Base-by-base conservation (phyloP, 164 flowering plant species). In the Vitis rupestris region DNA sequence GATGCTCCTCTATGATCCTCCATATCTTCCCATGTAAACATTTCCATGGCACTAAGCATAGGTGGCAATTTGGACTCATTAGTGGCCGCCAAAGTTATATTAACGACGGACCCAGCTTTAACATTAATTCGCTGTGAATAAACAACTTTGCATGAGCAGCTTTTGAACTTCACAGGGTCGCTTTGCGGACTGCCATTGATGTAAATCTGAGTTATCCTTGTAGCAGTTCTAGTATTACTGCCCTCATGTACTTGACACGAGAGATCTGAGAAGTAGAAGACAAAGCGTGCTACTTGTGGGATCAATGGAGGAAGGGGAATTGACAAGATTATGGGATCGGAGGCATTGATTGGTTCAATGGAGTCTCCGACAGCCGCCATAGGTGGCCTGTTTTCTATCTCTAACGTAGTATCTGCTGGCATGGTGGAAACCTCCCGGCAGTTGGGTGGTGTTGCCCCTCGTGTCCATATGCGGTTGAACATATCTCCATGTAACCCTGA, bases 41-140 rank as follows among this genome's bases (percentile, higher is more conserved):
- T 54, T 49, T 64, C 66, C 66, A 64, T 64, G 14, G 44, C 66
- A 64, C 50, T 64, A 13, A 64, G 30, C 8, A 50, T 17, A 6
- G 66, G 66, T 4, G 66, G 37, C 56, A 64, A 17, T 17, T 11
- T 49, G 53, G 66, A 64, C 17, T 50, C 1, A 3, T 64, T 4
- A 0, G 5, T 14, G 2, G 66, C 9, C 4, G 55, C 50, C 1
- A 64, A 17, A 0, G 55, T 64, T 9, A 64, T 5, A 12, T 23
- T 50, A 2, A 55, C 55, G 3, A 11, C 27, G 27, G 27, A 23
- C 27, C 27, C 14, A 23, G 31, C 66, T 9, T 15, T 13, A 11
- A 64, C 55, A 1, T 30, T 7, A 7, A 64, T 55, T 0, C 55
- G 66, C 9, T 49, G 50, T 3, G 50, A 10, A 1, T 54, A 17